Conservation (phyloP, 148 eudicot species). For the Silene latifolia region DNA sequence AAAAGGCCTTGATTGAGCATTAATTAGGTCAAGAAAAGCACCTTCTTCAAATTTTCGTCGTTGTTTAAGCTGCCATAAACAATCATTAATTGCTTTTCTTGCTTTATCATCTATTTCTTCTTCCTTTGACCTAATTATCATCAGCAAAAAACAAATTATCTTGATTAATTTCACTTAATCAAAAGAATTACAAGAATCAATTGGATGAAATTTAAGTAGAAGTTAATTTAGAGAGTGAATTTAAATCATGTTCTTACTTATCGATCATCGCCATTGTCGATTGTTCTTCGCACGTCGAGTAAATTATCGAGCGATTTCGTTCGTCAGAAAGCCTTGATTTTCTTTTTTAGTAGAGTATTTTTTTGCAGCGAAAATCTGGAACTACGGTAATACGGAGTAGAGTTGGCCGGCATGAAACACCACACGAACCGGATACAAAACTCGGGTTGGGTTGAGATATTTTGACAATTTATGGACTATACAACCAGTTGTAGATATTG, state of each 20-base stretch:
- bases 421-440: too few relatives aligned
- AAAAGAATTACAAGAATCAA: neutral
- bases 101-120: conserved; percentile 44
- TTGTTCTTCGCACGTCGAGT: neutral
- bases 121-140: conserved; percentile 44
- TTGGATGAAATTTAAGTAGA: neutral
- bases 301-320: too few relatives aligned
- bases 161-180: conserved; percentile 5
- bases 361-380: too few relatives aligned
- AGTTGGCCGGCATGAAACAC: too few relatives aligned
- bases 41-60: conserved; percentile 82
- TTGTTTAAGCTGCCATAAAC: conserved; percentile 71
- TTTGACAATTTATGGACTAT: too few relatives aligned
- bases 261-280: neutral
- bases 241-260: neutral
- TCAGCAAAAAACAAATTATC: neutral
- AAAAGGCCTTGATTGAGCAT: conserved; percentile 67
- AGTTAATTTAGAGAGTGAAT: neutral
- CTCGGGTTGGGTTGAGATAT: too few relatives aligned
- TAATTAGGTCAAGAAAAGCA: conserved; percentile 74
- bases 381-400: too few relatives aligned
- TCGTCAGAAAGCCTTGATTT: too few relatives aligned
- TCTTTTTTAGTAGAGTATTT: too few relatives aligned
- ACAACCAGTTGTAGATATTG: too few relatives aligned
- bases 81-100: conserved; percentile 61